Evolutionary conservation across 2,329 filamentous ascomycete genomes (phyloP), one percentile per base, ranked within the genome.

Genomic region (Rhynchosporium graminicola): DNA sequence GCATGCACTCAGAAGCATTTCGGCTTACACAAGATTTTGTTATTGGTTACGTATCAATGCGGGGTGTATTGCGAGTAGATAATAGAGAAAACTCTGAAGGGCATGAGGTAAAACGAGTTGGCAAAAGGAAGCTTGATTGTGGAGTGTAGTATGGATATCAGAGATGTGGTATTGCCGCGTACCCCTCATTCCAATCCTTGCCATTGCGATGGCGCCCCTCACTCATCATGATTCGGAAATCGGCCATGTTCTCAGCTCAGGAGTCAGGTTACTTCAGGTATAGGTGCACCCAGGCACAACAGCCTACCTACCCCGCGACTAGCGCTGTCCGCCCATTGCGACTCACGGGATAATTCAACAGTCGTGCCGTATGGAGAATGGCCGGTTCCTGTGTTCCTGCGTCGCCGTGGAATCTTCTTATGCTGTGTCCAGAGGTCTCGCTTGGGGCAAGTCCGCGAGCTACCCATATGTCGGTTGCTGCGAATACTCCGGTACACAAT

Each of bases 291-390:
- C 9, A 33, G 48, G 36, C 48, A 51, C 48, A 45, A 45, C 43
- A 51, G 31, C 28, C 28, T 29, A 50, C 47, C 47, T 20, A 20
- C 20, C 20, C 20, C 20, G 20, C 20, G 20, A 20, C 26, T 12
- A 48, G 26, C 31, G 20, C 29, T 8, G 13, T 28, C 43, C 56
- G 9, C 45, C 31, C 38, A 36, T 20, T 45, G 36, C 38, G 28
- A 43, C 57, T 45, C 59, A 57, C 52, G 59, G 52, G 51, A 61
- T 29, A 61, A 61, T 57, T 5, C 38, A 60, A 33, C 20, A 42
- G 26, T 29, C 51, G 51, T 43, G 40, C 45, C 36, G 52, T 61
- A 51, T 61, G 51, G 50, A 38, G 45, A 57, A 50, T 20, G 38
- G 33, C 45, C 52, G 42, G 59, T 47, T 31, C 31, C 52, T 55